Evolutionary conservation across 768 basidiomycete species (phyloP), one percentile per base, ranked within the genome.

Genomic region (Phallus indusiatus): DNA sequence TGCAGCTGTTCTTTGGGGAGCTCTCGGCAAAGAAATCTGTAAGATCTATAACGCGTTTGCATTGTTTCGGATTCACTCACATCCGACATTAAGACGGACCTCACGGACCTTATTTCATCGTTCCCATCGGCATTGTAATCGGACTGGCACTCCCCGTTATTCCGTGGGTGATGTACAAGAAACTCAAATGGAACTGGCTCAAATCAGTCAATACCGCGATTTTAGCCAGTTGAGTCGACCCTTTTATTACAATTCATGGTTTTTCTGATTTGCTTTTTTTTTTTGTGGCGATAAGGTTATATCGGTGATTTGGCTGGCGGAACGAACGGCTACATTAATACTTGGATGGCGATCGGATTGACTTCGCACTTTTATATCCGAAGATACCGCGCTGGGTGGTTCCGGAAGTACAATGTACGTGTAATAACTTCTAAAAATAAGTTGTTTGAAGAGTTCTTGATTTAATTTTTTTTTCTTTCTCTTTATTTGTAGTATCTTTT

Each of bases 1-100:
- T 42, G 42, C n/a, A 51, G 50, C 50, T 51, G 50, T 51, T 22
- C 50, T 51, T 51, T 51, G 50, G 50, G 50, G 50, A 22, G 50
- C 50, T 16, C 50, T 51, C 18, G 50, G 50, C 21, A 51, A 51
- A 18, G 50, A 51, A 18, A 51, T 51, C 18, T 51, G 50, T 51
- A 51, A 34, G 50, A 3, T 11, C 12, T 50, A 8, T 20, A 20
- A 22, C 5, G 16, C 7, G 28, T 51, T 51, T 17, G 14, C 8
- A 51, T 16, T 16, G 28, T 51, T 22, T 51, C 11, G 10, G 18
- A 12, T 51, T n/a, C 50, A 51, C 50, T 12, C 18, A 16, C 18
- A 34, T 22, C 20, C 14, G 11, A 14, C 18, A 14, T n/a, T 16
- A 22, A 51, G 50, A 51, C 18, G 50, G 50, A 3, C 50, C 50